phyloP scores from a whole-genome alignment of 2,329 filamentous ascomycete species.

The Sporothrix dimorphospora region DNA sequence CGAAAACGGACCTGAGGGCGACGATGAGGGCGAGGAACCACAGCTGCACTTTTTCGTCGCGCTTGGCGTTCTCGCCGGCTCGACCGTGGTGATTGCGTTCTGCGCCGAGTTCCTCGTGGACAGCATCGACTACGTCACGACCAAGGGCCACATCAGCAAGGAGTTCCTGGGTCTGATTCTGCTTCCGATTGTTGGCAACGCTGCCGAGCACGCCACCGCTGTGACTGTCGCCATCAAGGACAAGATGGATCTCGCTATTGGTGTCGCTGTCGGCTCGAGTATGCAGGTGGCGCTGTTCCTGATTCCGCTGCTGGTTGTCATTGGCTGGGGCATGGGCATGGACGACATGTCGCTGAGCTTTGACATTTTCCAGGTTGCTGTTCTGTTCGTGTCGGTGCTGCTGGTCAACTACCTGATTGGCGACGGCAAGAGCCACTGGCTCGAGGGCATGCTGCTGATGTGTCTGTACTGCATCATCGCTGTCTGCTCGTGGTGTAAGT shows the following conservation, averaged over 20 bases:
- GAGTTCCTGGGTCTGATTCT: slow-evolving; percentile 78
- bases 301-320: slow-evolving; percentile 74
- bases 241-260: slow-evolving; percentile 83
- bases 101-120: slow-evolving; percentile 77
- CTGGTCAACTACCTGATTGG: slow-evolving; percentile 85
- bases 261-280: slow-evolving; percentile 76
- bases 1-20: slow-evolving; percentile 49
- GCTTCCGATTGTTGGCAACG: slow-evolving; percentile 77
- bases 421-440: slow-evolving; percentile 81
- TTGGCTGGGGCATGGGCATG: slow-evolving; percentile 74
- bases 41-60: slow-evolving; percentile 74
- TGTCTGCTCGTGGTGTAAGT: slow-evolving; percentile 64
- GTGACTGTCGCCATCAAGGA: slow-evolving; percentile 81
- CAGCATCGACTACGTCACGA: slow-evolving; percentile 68
- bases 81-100: slow-evolving; percentile 77
- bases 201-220: slow-evolving; percentile 78
- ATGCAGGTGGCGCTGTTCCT: slow-evolving; percentile 82
- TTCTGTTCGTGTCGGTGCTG: slow-evolving; percentile 80
- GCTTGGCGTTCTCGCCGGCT: slow-evolving; percentile 68
- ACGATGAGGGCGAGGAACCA: slow-evolving; percentile 73
- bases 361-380: slow-evolving; percentile 85
- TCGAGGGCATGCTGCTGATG: slow-evolving; percentile 76
- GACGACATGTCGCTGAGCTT: slow-evolving; percentile 82
- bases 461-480: slow-evolving; percentile 82
- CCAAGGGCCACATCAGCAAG: slow-evolving; percentile 61